Base-by-base conservation (phyloP, 495 filamentous ascomycete genomes). In the Cercophora samala region DNA sequence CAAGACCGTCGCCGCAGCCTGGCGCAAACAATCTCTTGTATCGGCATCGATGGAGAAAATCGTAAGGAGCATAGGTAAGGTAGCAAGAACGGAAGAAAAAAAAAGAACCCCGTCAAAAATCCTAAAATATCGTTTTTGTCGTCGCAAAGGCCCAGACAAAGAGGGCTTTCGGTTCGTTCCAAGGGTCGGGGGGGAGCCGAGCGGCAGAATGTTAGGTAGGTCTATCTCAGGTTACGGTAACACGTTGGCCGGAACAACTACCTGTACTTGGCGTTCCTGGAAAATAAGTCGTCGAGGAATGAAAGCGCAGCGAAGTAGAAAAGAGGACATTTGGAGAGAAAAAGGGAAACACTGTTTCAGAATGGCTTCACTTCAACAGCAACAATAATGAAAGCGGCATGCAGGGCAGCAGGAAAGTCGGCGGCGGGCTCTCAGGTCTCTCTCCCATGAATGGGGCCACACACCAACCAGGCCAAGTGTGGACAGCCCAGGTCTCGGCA, bases 31-130 rank as follows among this genome's bases (percentile, higher is more conserved):
- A 46, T 46, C 37, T 46, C 13, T 46, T 46, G 37, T 46, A 46
- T 46, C 37, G 37, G 54, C 54, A 22, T 58, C 23, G 54, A 58
- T 58, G 54, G 54, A 21, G 23, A 58, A 18, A 46, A 58, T 9
- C 19, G n/a, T 11, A 21, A 6, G 54, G 13, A 21, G 0, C 19
- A 24, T 58, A 24, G 19, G 19, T 58, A n/a, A n/a, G 54, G 23
- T 21, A 58, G 13, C 3, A 58, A 58, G 54, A 55, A 55, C 3
- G 17, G n/a, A 58, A 58, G 23, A 58, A 58, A 1, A 11, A 23
- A 58, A 58, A 58, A 11, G 5, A 13, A 19, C 19, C 18, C 26
- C 26, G 26, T 29, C 26, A 29, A 29, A 6, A 6, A 29, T 29
- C 26, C 26, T 5, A 8, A 8, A 58, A 21, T 5, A 21, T 11